phyloP scores from a whole-genome alignment of 192 early-diverging fungal genomes.

The Podila minutissima region DNA sequence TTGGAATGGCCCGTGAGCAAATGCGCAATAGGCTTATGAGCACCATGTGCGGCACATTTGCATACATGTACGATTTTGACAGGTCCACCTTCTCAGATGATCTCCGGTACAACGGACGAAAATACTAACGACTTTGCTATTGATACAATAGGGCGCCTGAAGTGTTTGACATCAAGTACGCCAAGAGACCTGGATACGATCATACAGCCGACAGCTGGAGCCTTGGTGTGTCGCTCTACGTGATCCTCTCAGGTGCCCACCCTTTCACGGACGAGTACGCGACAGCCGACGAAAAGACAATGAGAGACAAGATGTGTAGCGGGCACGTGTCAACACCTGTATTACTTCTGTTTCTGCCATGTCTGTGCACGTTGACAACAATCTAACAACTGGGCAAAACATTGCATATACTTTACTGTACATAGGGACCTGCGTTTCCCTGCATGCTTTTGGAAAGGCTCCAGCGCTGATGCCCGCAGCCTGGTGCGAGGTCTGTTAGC shows the following conservation, averaged over 20 bases:
- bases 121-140: neutral
- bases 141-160: slow-evolving; percentile 28
- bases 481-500: slow-evolving; percentile 57
- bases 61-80: slow-evolving; percentile 34
- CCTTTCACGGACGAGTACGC: slow-evolving; percentile 30
- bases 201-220: slow-evolving; percentile 74
- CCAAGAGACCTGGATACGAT: slow-evolving; percentile 57
- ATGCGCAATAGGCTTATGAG: slow-evolving; percentile 79
- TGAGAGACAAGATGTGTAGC: slow-evolving; percentile 23
- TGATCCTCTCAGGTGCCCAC: slow-evolving; percentile 65
- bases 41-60: slow-evolving; percentile 91
- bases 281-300: slow-evolving; percentile 16
- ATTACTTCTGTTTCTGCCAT: slow-evolving; percentile 22
- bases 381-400: neutral
- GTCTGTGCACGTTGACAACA: neutral
- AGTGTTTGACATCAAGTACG: slow-evolving; percentile 28
- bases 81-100: no score
- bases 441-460: slow-evolving; percentile 58
- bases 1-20: slow-evolving; percentile 88
- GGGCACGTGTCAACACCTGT: neutral
- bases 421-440: slow-evolving; percentile 51
- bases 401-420: slow-evolving; percentile 55
- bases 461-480: slow-evolving; percentile 53
- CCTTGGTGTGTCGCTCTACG: slow-evolving; percentile 86
- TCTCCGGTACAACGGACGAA: no score